Evolutionary conservation across 352 stramenopile genomes (phyloP).

Genomic region (Phytophthora sp.): DNA sequence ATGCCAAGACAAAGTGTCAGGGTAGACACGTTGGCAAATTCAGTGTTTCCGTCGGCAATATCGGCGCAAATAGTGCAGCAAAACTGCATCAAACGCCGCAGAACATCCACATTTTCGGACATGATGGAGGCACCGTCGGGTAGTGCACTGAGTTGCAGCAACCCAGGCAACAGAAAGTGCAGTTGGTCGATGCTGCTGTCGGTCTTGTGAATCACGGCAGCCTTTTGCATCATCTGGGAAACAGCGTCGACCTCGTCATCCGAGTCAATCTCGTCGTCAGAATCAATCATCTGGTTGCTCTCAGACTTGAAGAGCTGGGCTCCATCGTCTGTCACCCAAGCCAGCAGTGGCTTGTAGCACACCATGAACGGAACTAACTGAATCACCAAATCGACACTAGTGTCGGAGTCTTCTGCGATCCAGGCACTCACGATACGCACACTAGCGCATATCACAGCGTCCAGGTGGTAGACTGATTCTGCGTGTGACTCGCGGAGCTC

Average conservation of each 20-base stretch:
- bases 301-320: constrained; percentile 11
- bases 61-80: constrained; percentile 68
- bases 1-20: constrained; percentile 81
- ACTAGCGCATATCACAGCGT: constrained; percentile 81
- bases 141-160: constrained; percentile 80
- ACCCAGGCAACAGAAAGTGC: constrained; percentile 81
- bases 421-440: constrained; percentile 79
- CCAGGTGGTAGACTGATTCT: constrained; percentile 53
- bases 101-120: constrained; percentile 60
- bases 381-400: constrained; percentile 67
- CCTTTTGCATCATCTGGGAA: constrained; percentile 48
- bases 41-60: constrained; percentile 54
- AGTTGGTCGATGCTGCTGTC: constrained; percentile 70
- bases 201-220: constrained; percentile 35
- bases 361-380: constrained; percentile 83
- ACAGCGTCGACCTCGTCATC: constrained; percentile 72
- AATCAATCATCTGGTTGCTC: constrained; percentile 47
- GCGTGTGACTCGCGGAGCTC: constrained; percentile 47
- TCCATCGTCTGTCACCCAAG: constrained; percentile 24
- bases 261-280: constrained; percentile 75
- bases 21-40: constrained; percentile 64
- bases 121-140: constrained; percentile 62
- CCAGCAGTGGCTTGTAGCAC: constrained; percentile 63
- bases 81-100: constrained; percentile 79
- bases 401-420: constrained; percentile 86